Evolutionary conservation across 2,329 filamentous ascomycete genomes (phyloP).

Genomic region (Clonostachys rhizophaga): DNA sequence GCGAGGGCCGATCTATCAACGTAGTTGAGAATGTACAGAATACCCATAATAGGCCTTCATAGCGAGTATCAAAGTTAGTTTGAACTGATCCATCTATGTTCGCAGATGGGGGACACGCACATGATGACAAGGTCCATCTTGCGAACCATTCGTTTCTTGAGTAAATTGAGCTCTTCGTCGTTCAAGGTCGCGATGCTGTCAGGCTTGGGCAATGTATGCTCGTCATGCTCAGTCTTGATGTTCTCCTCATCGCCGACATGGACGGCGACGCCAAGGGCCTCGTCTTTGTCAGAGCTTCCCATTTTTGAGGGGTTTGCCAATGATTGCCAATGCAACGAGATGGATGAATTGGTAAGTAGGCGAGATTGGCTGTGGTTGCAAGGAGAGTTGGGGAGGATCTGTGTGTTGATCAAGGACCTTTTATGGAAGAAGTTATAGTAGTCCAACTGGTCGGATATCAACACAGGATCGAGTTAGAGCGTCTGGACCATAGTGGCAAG

Average conservation of each 20-base stretch:
- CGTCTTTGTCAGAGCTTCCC: neutral
- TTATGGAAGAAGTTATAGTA: no score
- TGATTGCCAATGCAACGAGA: neutral
- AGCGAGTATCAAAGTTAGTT: neutral
- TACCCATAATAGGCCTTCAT: conserved; percentile 15
- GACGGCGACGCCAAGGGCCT: neutral
- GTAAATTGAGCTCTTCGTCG: conserved; percentile 5
- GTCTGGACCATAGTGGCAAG: no score
- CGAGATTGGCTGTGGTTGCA: no score
- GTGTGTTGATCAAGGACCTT: no score
- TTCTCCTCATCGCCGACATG: neutral
- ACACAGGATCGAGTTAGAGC: no score
- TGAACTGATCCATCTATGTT: neutral
- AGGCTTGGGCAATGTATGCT: conserved; percentile 4
- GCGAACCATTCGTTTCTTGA: conserved; percentile 11
- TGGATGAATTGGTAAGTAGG: neutral
- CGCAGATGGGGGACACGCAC: conserved; percentile 1
- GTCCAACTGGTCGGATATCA: no score
- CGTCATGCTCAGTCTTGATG: neutral
- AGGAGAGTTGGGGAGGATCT: no score
- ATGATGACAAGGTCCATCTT: conserved; percentile 13
- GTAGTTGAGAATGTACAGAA: conserved; percentile 32
- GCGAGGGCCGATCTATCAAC: conserved; percentile 29
- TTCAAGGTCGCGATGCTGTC: conserved; percentile 8
- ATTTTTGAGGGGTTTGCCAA: neutral